Base-by-base conservation (phyloP, 306 rosid genomes). In the Arachis hypogaea region DNA sequence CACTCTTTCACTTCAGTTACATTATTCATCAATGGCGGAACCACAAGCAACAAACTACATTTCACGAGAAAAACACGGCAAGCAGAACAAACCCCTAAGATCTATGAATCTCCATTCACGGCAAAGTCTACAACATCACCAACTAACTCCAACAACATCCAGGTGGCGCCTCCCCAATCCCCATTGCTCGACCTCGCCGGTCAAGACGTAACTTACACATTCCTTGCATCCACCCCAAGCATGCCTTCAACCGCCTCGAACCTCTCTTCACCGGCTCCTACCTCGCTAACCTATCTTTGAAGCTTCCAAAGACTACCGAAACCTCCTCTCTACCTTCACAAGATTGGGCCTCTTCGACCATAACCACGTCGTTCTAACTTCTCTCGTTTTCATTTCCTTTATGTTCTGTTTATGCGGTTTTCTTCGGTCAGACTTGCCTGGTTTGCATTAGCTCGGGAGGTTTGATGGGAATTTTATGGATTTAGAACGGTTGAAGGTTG, bases 91-190 rank as follows among this genome's bases (percentile, higher is more conserved):
- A 5, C 71, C 43, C 2, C 28, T 79, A 83, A 60, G 92, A 91
- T 79, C 81, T 88, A 0, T 91, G 97, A 94, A 88, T 91, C 76
- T 77, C 97, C 9, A 86, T 91, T 22, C 80, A 91, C 77, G 97
- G 97, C 16, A 85, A 86, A 81, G 56, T 88, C 74, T 91, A 91
- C 84, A 71, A 91, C 50, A 90, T 88, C 6, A 61, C 97, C 2
- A 64, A 77, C 18, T 91, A 93, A 93, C 36, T 74, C 45, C 29
- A 80, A 16, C 56, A 64, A 40, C 98, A 92, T 65, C 98, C 98
- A 2, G 98, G 98, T 63, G 18, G 98, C 28, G 82, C 83, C 1
- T 12, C 51, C 2, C 18, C 18, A 18, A 18, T 18, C 18, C 18
- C 91, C 91, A 1, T 76, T 92, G 8, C 42, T 88, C n/a, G 79